phyloP scores from a whole-genome alignment of 2,329 filamentous ascomycete species.

The Botrytis deweyae region DNA sequence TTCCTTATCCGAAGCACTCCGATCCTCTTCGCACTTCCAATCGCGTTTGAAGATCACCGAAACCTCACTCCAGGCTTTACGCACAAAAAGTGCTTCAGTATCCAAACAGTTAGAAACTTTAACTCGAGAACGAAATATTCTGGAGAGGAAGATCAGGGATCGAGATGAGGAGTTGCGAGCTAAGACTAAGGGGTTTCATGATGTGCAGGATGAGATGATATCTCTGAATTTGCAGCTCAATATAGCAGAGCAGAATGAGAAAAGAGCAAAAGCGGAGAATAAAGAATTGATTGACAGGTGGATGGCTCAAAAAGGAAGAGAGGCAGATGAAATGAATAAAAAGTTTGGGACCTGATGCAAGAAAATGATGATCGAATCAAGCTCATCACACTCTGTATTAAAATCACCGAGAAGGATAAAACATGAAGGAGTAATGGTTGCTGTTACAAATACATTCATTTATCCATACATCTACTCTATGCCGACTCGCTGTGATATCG shows the following conservation, averaged over 20 bases:
- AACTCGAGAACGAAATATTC: constrained; percentile 57
- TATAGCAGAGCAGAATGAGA: constrained; percentile 73
- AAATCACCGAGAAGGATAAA: not conserved
- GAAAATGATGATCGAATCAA: not conserved
- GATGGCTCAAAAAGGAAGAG: constrained; percentile 83
- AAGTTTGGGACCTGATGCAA: constrained; percentile 40
- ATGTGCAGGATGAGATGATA: constrained; percentile 91
- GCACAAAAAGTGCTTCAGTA: constrained; percentile 59
- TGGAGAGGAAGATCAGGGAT: constrained; percentile 71
- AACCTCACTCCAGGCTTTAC: constrained; percentile 63
- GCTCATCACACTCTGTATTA: not conserved
- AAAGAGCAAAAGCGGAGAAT: constrained; percentile 77
- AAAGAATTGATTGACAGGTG: constrained; percentile 85
- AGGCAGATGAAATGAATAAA: constrained; percentile 83
- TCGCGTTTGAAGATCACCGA: constrained; percentile 61
- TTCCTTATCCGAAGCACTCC: constrained; percentile 75
- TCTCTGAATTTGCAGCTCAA: constrained; percentile 84
- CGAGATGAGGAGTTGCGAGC: constrained; percentile 80
- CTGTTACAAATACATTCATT: constrained; percentile 10
- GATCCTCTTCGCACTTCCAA: constrained; percentile 68
- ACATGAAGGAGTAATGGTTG: not conserved
- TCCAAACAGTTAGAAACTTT: constrained; percentile 60
- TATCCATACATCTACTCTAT: constrained; percentile 13
- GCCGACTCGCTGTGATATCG: constrained; percentile 1
- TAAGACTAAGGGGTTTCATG: constrained; percentile 80